Conservation (phyloP, 106 monocot species). For the Dioscorea alata region DNA sequence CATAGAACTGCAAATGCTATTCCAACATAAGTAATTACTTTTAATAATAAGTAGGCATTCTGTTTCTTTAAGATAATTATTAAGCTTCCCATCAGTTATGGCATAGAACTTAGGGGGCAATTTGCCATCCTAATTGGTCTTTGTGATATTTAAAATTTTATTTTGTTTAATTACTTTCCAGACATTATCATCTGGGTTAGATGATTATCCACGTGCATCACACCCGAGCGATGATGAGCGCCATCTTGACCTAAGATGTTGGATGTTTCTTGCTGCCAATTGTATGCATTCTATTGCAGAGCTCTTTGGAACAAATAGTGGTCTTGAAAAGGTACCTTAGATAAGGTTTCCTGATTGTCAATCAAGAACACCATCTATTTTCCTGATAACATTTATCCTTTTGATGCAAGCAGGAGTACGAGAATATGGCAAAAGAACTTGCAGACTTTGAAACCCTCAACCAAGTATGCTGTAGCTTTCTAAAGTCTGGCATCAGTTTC, state of each 20-base stretch:
- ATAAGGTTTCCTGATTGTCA: not conserved
- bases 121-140: too few species aligned
- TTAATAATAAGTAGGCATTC: too few species aligned
- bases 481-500: too few species aligned
- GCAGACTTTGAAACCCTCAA: conserved; percentile 76
- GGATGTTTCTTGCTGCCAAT: conserved; percentile 95
- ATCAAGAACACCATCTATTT: not conserved
- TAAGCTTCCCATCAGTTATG: too few species aligned
- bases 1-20: too few species aligned
- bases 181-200: conserved; percentile 88
- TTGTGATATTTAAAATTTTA: too few species aligned
- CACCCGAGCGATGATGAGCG: conserved; percentile 90
- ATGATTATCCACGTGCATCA: conserved; percentile 98
- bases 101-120: too few species aligned
- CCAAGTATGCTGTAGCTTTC: conserved; percentile 37
- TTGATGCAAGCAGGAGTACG: conserved; percentile 44
- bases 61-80: too few species aligned
- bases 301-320: conserved; percentile 28
- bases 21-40: too few species aligned
- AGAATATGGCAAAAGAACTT: conserved; percentile 50
- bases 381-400: conserved; percentile 1
- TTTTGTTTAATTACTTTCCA: conserved; percentile 10
- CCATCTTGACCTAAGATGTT: conserved; percentile 89
- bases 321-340: conserved; percentile 38
- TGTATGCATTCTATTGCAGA: conserved; percentile 76